phyloP scores from a whole-genome alignment of 208 protist genomes.

The Acanthamoeba triangularis region DNA sequence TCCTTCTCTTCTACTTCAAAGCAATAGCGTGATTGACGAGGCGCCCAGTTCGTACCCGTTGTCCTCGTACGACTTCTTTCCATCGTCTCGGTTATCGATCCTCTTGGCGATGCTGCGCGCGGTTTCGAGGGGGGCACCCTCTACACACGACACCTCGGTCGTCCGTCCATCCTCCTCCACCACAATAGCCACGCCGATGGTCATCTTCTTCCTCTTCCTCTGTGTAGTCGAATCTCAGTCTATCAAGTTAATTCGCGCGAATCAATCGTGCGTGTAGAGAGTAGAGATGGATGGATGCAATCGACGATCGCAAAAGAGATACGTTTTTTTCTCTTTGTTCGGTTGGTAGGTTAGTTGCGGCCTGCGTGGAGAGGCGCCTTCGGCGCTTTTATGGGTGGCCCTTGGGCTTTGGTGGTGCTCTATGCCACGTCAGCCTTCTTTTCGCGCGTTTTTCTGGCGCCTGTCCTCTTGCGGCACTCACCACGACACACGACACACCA shows the following conservation, averaged over 20 bases:
- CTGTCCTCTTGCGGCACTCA: not conserved
- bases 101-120: conserved; percentile 57
- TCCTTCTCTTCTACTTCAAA: not conserved
- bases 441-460: too few relatives aligned
- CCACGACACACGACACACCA: not conserved
- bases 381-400: too few relatives aligned
- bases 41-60: conserved; percentile 18
- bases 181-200: not conserved
- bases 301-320: too few relatives aligned
- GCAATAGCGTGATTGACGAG: not conserved
- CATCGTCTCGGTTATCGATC: conserved; percentile 53
- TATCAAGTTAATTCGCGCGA: too few relatives aligned
- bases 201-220: not conserved
- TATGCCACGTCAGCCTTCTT: too few relatives aligned
- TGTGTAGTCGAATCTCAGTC: too few relatives aligned
- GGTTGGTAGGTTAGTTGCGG: too few relatives aligned
- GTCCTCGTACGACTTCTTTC: conserved; percentile 62
- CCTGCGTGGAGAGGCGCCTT: too few relatives aligned
- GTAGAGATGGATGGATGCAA: too few relatives aligned
- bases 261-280: too few relatives aligned
- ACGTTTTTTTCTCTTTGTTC: too few relatives aligned
- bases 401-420: too few relatives aligned
- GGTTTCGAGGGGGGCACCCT: not conserved
- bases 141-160: not conserved
- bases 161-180: conserved; percentile 55